Percentiles rank a stretch among this genome's conserved stretches.
phyloP scores from a whole-genome alignment of 2,329 filamentous ascomycete species.

The Diplodia seriata region DNA sequence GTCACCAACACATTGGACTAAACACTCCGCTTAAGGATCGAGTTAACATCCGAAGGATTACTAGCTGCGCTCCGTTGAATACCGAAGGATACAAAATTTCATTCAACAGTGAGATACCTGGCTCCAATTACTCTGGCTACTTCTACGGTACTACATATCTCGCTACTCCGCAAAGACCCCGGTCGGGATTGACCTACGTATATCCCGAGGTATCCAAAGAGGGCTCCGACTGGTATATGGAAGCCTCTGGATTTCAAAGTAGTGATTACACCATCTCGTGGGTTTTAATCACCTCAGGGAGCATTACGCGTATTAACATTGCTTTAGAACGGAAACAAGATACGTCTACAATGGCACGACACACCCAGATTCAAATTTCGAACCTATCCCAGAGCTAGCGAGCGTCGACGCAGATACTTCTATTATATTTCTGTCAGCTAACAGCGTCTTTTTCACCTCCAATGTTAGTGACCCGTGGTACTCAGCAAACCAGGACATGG shows the following conservation, averaged over 20 bases:
- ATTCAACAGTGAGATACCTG: too few relatives aligned
- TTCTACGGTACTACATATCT: too few relatives aligned
- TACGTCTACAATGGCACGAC: background rate
- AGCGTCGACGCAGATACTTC: slow-evolving; percentile 42
- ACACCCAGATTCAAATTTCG: background rate
- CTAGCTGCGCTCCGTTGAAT: slow-evolving; percentile 32
- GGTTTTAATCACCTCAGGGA: too few relatives aligned
- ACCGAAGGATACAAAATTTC: too few relatives aligned
- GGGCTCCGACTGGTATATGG: too few relatives aligned
- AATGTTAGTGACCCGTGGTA: slow-evolving; percentile 45
- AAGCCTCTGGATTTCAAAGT: too few relatives aligned
- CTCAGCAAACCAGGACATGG: slow-evolving; percentile 35
- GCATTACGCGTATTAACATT: background rate
- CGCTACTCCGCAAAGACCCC: too few relatives aligned
- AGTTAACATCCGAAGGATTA: slow-evolving; percentile 22
- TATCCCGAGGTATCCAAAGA: too few relatives aligned
- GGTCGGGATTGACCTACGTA: too few relatives aligned
- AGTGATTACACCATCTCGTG: too few relatives aligned
- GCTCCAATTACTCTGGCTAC: too few relatives aligned
- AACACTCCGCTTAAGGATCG: slow-evolving; percentile 35
- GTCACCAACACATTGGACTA: slow-evolving; percentile 37
- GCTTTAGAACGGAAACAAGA: background rate
- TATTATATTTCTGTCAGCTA: slow-evolving; percentile 38
- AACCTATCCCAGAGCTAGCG: slow-evolving; percentile 41
- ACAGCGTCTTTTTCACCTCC: slow-evolving; percentile 35